phyloP scores from a whole-genome alignment of 1,284 basidiomycete species.

The Porodaedalea pini region DNA sequence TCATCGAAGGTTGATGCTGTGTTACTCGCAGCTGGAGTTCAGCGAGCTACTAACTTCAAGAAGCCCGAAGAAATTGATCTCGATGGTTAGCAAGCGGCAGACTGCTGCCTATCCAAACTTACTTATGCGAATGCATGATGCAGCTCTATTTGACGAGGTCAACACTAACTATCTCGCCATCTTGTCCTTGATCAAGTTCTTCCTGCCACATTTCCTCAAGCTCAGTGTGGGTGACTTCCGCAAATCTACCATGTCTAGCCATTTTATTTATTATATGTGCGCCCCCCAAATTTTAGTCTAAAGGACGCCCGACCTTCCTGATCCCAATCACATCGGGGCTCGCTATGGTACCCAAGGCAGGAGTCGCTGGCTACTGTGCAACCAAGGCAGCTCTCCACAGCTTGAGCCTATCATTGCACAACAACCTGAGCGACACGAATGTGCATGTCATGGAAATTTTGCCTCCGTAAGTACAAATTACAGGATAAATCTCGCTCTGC shows the following conservation, averaged over 20 bases:
- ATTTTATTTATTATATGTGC: background rate
- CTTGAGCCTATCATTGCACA: conserved; percentile 46
- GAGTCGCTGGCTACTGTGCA: conserved; percentile 51
- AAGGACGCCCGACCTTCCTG: conserved; percentile 47
- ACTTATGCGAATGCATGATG: background rate
- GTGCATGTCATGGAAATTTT: conserved; percentile 57
- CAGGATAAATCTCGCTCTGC: background rate
- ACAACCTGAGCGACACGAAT: conserved; percentile 47
- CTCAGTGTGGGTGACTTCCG: conserved; percentile 38
- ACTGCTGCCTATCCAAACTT: background rate
- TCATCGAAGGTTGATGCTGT: conserved; percentile 48
- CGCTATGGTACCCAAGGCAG: conserved; percentile 40
- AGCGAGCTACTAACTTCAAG: conserved; percentile 48
- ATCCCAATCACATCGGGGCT: conserved; percentile 53
- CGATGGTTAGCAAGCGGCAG: conserved; percentile 35
- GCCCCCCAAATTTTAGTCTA: conserved; percentile 27
- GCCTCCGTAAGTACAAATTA: conserved; percentile 50
- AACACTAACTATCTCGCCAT: conserved; percentile 56
- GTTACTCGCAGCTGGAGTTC: conserved; percentile 50
- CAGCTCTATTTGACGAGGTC: conserved; percentile 48
- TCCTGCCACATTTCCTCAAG: conserved; percentile 56
- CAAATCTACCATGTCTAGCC: background rate
- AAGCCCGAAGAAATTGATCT: conserved; percentile 46
- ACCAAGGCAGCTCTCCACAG: conserved; percentile 63
- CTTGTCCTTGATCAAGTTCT: conserved; percentile 45